Evolutionary conservation across 345 rosid genomes (phyloP).

Genomic region (Sonneratia alba): DNA sequence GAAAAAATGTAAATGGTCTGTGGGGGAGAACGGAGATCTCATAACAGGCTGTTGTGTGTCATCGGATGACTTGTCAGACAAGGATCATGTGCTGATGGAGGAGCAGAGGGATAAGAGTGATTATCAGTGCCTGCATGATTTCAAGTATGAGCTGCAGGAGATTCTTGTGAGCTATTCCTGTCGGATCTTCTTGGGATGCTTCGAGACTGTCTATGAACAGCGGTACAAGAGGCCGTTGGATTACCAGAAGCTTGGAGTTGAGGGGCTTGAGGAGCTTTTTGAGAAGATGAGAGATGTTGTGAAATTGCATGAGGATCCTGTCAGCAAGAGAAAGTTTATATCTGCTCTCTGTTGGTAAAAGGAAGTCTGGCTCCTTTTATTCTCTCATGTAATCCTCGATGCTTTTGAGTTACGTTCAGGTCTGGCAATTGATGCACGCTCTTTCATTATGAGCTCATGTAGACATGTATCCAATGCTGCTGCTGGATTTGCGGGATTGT

Average conservation of each 20-base stretch:
- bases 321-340: constrained; percentile 47
- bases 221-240: constrained; percentile 68
- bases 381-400: background rate
- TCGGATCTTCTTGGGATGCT: constrained; percentile 54
- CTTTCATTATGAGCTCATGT: background rate
- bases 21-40: constrained; percentile 25
- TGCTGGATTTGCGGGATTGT: background rate
- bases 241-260: constrained; percentile 44
- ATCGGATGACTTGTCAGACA: constrained; percentile 68
- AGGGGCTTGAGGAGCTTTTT: constrained; percentile 67
- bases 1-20: constrained; percentile 41
- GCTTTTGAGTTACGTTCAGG: background rate
- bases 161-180: constrained; percentile 81
- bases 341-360: constrained; percentile 28
- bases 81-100: constrained; percentile 38
- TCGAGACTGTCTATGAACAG: constrained; percentile 72
- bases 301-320: constrained; percentile 53
- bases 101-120: constrained; percentile 29
- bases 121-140: constrained; percentile 39
- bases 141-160: constrained; percentile 76
- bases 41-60: constrained; percentile 28
- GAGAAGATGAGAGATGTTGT: constrained; percentile 59
- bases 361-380: background rate
- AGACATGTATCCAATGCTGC: background rate
- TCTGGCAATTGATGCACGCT: background rate